Base-by-base conservation (phyloP, 2,329 filamentous ascomycete species). In the Pseudogymnoascus sp. region DNA sequence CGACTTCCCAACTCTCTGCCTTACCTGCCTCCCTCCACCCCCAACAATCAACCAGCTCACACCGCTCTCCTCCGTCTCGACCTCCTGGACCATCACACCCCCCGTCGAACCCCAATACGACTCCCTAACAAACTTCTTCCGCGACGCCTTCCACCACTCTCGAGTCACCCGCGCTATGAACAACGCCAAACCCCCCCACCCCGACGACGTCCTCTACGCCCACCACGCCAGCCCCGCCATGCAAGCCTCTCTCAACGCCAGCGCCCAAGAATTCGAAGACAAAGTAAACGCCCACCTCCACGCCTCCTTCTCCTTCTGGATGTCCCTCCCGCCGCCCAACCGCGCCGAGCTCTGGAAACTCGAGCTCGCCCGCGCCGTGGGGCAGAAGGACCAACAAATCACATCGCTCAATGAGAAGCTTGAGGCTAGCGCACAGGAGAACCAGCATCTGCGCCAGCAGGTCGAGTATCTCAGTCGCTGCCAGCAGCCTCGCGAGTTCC, bases 1-100 rank as follows among this genome's bases (percentile, higher is more conserved):
- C 73, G 91, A 91, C 65, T 97, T 96, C 71, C 91, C 93, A 5
- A 87, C 89, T 5, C 82, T 97, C 42, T 91, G 88, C 37, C 83
- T 97, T 10, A 90, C 89, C 67, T 88, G 93, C 68, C 84, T 97
- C 1, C 85, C 89, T 37, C 82, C 90, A 8, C 91, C 93, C 2
- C 87, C 90, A 3, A 95, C 91, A 0, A 80, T 97, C 5, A 93
- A 93, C 77, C 68, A 69, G 51, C 89, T 90, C 8, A 90, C 88
- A 5, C 91, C 92, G 31, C 88, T 96, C 70, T 81, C 91, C 1
- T 91, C 88, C 0, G 47, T 54, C n/a, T 80, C 85, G 18, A 85
- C 87, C 2, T 95, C 91, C 0, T 96, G 93, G 86, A 91, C 91
- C 0, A 83, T 96, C 34, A 79, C 85, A 21, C 87, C 90, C 1